A percentile compares a stretch with the other conserved stretches of the same genome.
Evolutionary conservation across 208 protist species (phyloP).

Genomic region (Acanthamoeba culbertsoni): DNA sequence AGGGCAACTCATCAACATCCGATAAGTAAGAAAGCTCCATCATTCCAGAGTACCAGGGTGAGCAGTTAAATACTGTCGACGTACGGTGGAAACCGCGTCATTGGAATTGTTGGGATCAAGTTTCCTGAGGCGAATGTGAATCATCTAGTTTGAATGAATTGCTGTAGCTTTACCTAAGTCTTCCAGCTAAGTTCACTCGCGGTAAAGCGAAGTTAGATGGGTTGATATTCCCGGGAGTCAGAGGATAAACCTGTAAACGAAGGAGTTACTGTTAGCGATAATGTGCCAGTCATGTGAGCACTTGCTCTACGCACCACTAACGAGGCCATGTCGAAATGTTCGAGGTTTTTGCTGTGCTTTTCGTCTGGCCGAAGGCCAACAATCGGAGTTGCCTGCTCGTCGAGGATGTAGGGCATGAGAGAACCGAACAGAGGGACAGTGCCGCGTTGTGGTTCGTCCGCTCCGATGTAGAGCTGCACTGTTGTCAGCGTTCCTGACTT

Average conservation of each 20-base stretch:
- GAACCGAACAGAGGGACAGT: slow-evolving; percentile 20
- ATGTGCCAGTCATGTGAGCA: background rate
- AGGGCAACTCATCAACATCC: no score
- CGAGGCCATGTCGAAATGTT: background rate
- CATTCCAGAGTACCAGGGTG: no score
- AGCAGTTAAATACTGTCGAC: background rate
- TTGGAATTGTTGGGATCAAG: background rate
- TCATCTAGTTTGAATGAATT: background rate
- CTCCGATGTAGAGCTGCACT: background rate
- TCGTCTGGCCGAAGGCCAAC: background rate
- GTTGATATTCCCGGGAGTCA: background rate
- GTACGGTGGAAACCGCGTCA: background rate
- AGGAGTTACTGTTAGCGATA: background rate
- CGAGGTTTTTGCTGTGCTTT: background rate
- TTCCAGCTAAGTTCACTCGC: background rate
- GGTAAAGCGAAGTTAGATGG: slow-evolving; percentile 47
- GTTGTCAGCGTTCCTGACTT: slow-evolving; percentile 41
- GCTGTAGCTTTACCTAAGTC: background rate
- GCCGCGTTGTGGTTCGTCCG: background rate
- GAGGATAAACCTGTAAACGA: slow-evolving; percentile 45
- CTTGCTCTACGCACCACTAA: background rate
- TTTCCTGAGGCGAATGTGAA: background rate
- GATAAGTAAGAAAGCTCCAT: no score
- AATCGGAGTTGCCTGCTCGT: background rate
- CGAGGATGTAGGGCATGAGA: slow-evolving; percentile 53